phyloP scores from a whole-genome alignment of 768 basidiomycete species.

The Agaricus bisporus region DNA sequence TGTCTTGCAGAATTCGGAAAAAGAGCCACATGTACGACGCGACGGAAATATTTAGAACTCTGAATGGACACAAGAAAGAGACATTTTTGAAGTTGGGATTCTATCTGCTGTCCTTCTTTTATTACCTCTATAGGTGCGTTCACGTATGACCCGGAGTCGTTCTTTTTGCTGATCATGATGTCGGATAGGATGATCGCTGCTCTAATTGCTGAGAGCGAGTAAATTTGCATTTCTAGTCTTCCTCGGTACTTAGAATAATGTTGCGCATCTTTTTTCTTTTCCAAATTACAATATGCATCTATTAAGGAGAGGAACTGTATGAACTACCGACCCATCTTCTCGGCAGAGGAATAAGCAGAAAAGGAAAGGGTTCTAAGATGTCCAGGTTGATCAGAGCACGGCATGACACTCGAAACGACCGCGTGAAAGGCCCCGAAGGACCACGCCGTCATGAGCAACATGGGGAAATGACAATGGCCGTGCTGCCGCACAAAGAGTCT shows the following conservation, averaged over 20 bases:
- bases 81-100: slow-evolving; percentile 93
- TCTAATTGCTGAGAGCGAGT: slow-evolving; percentile 76
- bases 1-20: slow-evolving; percentile 64
- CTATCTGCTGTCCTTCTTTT: slow-evolving; percentile 88
- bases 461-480: slow-evolving; percentile 68
- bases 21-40: slow-evolving; percentile 99
- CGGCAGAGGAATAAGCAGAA: slow-evolving; percentile 33
- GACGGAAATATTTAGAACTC: slow-evolving; percentile 96
- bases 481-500: slow-evolving; percentile 71
- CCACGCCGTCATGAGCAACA: slow-evolving; percentile 80
- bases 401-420: slow-evolving; percentile 86
- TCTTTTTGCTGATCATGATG: slow-evolving; percentile 5
- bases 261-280: slow-evolving; percentile 2
- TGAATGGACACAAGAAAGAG: slow-evolving; percentile 93
- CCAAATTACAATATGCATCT: neutral
- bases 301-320: slow-evolving; percentile 9
- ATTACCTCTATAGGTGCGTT: slow-evolving; percentile 82
- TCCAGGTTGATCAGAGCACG: slow-evolving; percentile 69
- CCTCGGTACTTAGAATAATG: neutral
- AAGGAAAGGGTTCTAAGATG: slow-evolving; percentile 79
- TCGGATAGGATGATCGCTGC: slow-evolving; percentile 74
- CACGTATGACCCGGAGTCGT: neutral
- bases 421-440: slow-evolving; percentile 36
- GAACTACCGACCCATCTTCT: slow-evolving; percentile 79
- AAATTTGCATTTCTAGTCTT: slow-evolving; percentile 8